Conservation (phyloP, 108 stramenopile genomes). For the Skeletonema tropicum region DNA sequence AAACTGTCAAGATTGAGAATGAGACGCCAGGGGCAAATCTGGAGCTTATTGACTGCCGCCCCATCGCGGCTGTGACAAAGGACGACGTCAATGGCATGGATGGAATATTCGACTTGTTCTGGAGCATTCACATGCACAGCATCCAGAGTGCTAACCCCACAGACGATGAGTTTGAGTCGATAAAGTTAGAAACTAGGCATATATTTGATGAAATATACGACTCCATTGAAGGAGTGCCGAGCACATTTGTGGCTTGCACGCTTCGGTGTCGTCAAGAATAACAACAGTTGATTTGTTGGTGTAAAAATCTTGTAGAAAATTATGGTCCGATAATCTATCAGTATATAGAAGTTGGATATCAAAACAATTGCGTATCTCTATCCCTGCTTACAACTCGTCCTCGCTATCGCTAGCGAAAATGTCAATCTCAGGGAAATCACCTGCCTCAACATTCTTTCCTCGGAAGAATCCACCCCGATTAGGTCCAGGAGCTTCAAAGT, state of each 20-base stretch:
- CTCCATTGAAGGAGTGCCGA: slow-evolving; percentile 10
- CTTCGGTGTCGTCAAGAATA: slow-evolving; percentile 9
- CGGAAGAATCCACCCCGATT: slow-evolving; percentile 77
- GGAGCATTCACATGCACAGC: slow-evolving; percentile 29
- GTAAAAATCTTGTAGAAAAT: not conserved
- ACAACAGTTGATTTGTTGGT: not conserved
- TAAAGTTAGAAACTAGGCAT: slow-evolving; percentile 13
- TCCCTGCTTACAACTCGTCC: slow-evolving; percentile 41
- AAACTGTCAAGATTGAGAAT: not conserved
- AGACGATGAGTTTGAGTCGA: slow-evolving; percentile 7
- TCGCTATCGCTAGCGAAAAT: slow-evolving; percentile 68
- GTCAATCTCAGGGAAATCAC: slow-evolving; percentile 87
- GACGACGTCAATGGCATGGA: slow-evolving; percentile 10
- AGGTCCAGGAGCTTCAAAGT: slow-evolving; percentile 71
- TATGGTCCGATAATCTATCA: no score
- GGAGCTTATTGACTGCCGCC: slow-evolving; percentile 15
- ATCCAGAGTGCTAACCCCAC: slow-evolving; percentile 7
- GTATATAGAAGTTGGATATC: no score
- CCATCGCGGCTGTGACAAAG: slow-evolving; percentile 16
- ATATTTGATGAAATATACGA: slow-evolving; percentile 27
- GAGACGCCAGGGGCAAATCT: slow-evolving; percentile 21
- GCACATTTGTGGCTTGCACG: slow-evolving; percentile 25
- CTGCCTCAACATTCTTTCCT: slow-evolving; percentile 78
- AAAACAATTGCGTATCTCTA: not conserved
- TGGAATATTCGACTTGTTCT: slow-evolving; percentile 38